Percentiles rank a stretch among this genome's conserved stretches.
phyloP scores from a whole-genome alignment of 23 red algal genomes.

The Gracilaria domingensis region DNA sequence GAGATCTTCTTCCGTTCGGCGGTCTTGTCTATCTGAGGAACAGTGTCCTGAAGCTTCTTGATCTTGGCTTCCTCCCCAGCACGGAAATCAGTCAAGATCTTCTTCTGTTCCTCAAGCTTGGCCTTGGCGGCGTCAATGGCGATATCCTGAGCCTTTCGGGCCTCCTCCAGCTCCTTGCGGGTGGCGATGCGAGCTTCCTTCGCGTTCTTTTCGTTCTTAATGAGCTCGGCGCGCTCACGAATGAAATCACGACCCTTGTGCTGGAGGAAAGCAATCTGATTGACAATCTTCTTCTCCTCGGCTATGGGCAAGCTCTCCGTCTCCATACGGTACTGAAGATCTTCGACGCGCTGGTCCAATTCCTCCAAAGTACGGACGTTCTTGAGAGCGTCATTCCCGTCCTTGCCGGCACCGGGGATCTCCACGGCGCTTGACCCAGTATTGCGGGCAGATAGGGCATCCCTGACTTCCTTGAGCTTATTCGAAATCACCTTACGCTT shows the following conservation, averaged over 20 bases:
- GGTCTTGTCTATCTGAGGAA: slow-evolving; percentile 53
- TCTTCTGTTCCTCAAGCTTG: slow-evolving; percentile 64
- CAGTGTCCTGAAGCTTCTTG: slow-evolving; percentile 47
- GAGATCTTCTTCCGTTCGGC: slow-evolving; percentile 72
- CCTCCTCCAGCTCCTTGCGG: slow-evolving; percentile 71
- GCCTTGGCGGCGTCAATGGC: slow-evolving; percentile 70
- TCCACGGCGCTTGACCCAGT: slow-evolving; percentile 2
- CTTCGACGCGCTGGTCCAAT: slow-evolving; percentile 63
- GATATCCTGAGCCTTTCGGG: slow-evolving; percentile 47
- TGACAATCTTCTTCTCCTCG: slow-evolving; percentile 80
- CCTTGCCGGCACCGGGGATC: slow-evolving; percentile 52
- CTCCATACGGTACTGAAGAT: slow-evolving; percentile 59
- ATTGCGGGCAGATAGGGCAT: slow-evolving; percentile 31
- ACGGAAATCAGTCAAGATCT: slow-evolving; percentile 46
- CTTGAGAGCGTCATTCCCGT: slow-evolving; percentile 51
- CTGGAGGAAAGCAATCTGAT: slow-evolving; percentile 57
- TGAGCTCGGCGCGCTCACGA: slow-evolving; percentile 27
- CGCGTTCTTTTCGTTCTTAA: slow-evolving; percentile 53
- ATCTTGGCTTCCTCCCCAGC: slow-evolving; percentile 53
- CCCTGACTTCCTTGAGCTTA: slow-evolving; percentile 57
- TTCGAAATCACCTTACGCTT: slow-evolving; percentile 56
- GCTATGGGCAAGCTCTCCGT: slow-evolving; percentile 54
- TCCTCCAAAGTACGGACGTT: slow-evolving; percentile 70
- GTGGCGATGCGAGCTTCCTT: slow-evolving; percentile 51
- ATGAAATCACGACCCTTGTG: slow-evolving; percentile 78